A percentile compares a stretch with the other conserved stretches of the same genome.
Conservation (phyloP, 768 basidiomycete genomes). For the Pleurotus sapidus region DNA sequence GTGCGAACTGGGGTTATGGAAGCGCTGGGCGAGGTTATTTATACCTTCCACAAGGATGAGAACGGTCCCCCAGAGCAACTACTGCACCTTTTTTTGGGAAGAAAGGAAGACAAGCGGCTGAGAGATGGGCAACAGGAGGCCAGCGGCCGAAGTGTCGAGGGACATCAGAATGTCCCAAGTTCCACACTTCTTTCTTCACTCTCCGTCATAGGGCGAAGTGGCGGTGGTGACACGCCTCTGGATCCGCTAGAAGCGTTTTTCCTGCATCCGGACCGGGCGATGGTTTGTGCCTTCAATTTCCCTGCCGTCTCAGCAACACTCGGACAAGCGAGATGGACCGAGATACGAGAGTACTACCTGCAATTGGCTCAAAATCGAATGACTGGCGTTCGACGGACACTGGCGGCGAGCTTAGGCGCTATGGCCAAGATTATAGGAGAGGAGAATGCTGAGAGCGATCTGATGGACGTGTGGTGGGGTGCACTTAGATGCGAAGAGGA, state of each 20-base stretch:
- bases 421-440: slow-evolving; percentile 82
- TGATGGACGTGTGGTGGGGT: slow-evolving; percentile 72
- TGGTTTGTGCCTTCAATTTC: slow-evolving; percentile 87
- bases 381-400: slow-evolving; percentile 67
- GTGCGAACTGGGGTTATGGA: slow-evolving; percentile 84
- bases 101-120: slow-evolving; percentile 37
- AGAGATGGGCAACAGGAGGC: slow-evolving; percentile 34
- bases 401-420: slow-evolving; percentile 88
- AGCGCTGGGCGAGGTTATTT: slow-evolving; percentile 84
- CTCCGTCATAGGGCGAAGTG: background rate
- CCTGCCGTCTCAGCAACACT: slow-evolving; percentile 87
- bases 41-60: slow-evolving; percentile 69
- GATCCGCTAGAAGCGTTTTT: slow-evolving; percentile 42
- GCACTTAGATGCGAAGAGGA: slow-evolving; percentile 59
- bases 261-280: slow-evolving; percentile 66
- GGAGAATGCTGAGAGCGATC: slow-evolving; percentile 61
- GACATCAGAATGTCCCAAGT: slow-evolving; percentile 4
- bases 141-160: slow-evolving; percentile 11
- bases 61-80: slow-evolving; percentile 72
- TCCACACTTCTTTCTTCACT: slow-evolving; percentile 13
- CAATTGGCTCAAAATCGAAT: slow-evolving; percentile 59
- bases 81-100: slow-evolving; percentile 73
- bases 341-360: slow-evolving; percentile 67
- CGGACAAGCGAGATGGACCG: slow-evolving; percentile 71
- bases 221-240: background rate